phyloP scores from a whole-genome alignment of 179 eudicot species.

The Vitellaria paradoxa region DNA sequence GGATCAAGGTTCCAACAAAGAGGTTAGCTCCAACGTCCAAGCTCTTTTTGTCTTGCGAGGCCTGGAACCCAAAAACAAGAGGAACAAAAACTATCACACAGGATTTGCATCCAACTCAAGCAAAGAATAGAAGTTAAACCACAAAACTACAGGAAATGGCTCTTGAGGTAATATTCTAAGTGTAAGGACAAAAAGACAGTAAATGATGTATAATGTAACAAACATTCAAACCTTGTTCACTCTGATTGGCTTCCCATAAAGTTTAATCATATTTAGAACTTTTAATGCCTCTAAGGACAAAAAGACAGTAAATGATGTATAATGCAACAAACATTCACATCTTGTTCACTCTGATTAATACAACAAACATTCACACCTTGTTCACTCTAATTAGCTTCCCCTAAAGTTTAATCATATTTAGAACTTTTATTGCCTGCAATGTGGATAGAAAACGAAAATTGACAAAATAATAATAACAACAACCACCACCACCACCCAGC shows the following conservation, averaged over 20 bases:
- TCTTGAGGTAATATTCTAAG: not conserved
- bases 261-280: conserved; percentile 86
- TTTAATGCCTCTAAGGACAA: conserved; percentile 98
- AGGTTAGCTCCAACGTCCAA: conserved; percentile 99
- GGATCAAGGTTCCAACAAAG: conserved; percentile 94
- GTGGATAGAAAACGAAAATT: conserved; percentile 8
- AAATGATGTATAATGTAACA: not conserved
- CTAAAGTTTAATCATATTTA: conserved; percentile 84
- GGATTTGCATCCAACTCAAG: not conserved
- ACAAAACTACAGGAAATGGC: not conserved
- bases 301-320: too few relatives aligned
- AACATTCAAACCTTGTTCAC: conserved; percentile 63
- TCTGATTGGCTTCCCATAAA: conserved; percentile 76
- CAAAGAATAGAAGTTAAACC: not conserved
- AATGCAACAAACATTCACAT: conserved; percentile 23
- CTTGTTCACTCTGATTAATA: conserved; percentile 53
- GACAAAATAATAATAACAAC: not conserved
- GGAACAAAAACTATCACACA: not conserved
- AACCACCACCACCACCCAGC: not conserved
- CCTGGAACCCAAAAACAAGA: conserved; percentile 40
- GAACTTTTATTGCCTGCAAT: conserved; percentile 82
- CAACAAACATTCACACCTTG: conserved; percentile 40
- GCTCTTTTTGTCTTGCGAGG: conserved; percentile 97
- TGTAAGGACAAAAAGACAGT: not conserved
- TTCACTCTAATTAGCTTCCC: conserved; percentile 86